Evolutionary conservation across 169 alveolate genomes (phyloP).

Genomic region (Cytauxzoon felis): DNA sequence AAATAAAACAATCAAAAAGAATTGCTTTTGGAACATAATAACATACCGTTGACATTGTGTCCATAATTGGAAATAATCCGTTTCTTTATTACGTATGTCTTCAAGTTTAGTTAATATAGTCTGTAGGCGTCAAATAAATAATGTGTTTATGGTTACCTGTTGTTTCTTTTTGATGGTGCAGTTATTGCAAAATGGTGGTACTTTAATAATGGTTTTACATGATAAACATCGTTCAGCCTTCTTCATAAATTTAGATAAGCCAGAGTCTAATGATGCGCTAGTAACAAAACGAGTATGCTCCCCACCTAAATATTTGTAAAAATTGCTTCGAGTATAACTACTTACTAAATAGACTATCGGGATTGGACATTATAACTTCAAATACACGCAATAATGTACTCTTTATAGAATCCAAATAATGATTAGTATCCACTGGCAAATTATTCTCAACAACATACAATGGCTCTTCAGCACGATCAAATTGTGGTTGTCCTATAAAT

Average conservation of each 20-base stretch:
- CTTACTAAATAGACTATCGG: constrained; percentile 87
- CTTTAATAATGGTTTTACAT: constrained; percentile 85
- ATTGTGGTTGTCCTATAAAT: constrained; percentile 80
- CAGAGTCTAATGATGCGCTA: constrained; percentile 68
- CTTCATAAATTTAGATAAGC: constrained; percentile 86
- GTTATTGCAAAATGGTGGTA: constrained; percentile 70
- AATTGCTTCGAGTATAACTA: constrained; percentile 78
- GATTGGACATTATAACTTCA: constrained; percentile 87
- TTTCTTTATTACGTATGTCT: constrained; percentile 83
- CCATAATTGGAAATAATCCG: constrained; percentile 90
- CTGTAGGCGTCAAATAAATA: background rate
- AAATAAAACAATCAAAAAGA: too few species aligned
- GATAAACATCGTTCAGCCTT: constrained; percentile 87
- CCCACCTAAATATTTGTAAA: constrained; percentile 70
- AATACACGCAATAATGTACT: constrained; percentile 88
- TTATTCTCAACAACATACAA: constrained; percentile 92
- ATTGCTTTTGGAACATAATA: background rate
- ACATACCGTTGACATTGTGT: constrained; percentile 89
- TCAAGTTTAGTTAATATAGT: constrained; percentile 61
- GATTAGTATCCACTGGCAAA: constrained; percentile 95
- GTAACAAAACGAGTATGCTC: constrained; percentile 64
- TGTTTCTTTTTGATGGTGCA: constrained; percentile 65
- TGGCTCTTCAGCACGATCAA: constrained; percentile 99
- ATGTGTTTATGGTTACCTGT: constrained; percentile 71
- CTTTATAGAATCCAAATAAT: constrained; percentile 94